Conservation (phyloP, 371 early-diverging fungal genomes). For the Mucor velutinosus region DNA sequence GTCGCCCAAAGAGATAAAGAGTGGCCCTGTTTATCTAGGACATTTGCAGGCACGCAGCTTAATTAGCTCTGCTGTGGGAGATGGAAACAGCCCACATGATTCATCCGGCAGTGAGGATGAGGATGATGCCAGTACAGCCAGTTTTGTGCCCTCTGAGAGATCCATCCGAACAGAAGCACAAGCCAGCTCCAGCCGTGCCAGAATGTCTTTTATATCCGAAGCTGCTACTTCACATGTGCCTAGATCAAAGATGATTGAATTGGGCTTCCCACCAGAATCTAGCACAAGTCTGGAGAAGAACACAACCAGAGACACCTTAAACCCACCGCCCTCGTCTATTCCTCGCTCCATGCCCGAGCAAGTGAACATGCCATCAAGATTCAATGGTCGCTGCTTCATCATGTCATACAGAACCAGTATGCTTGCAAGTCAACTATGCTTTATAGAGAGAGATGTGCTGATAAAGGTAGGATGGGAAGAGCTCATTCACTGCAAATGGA, state of each 20-base stretch:
- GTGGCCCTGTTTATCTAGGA: conserved; percentile 25
- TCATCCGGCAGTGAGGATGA: conserved; percentile 6
- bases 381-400: conserved; percentile 43
- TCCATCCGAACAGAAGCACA: conserved; percentile 25
- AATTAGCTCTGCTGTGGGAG: not conserved
- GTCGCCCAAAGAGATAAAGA: conserved; percentile 1
- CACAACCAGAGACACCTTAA: not conserved
- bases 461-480: conserved; percentile 68
- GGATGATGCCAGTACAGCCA: conserved; percentile 17
- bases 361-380: too few relatives aligned
- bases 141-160: conserved; percentile 18
- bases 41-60: conserved; percentile 19
- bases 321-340: not conserved
- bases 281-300: not conserved
- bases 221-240: not conserved
- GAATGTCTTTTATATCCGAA: conserved; percentile 12
- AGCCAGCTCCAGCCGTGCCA: conserved; percentile 17
- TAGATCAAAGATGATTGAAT: conserved; percentile 19
- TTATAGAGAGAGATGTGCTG: conserved; percentile 63
- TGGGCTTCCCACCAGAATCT: conserved; percentile 10
- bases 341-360: not conserved
- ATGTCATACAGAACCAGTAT: conserved; percentile 54
- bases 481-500: conserved; percentile 63
- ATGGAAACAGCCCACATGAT: not conserved
- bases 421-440: conserved; percentile 64